phyloP scores from a whole-genome alignment of 306 rosid genomes.

The Senna siamea region DNA sequence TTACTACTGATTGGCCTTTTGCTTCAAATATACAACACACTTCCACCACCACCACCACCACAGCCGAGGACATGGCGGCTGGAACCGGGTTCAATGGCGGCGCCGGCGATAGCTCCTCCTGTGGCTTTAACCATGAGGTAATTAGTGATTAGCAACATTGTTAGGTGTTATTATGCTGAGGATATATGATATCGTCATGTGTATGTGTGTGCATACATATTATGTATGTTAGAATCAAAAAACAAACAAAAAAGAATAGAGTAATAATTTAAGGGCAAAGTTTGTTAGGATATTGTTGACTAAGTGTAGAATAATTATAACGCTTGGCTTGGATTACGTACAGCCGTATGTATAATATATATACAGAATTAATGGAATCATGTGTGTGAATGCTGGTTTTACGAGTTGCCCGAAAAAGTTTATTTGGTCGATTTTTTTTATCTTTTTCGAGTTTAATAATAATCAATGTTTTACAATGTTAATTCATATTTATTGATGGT shows the following conservation, averaged over 20 bases:
- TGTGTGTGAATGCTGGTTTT: too few relatives aligned
- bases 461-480: too few relatives aligned
- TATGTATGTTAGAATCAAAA: conserved; percentile 40
- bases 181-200: too few relatives aligned
- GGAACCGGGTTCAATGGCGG: conserved; percentile 14
- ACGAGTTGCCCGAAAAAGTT: too few relatives aligned
- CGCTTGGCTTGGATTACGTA: conserved; percentile 66
- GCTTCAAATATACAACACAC: not conserved
- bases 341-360: conserved; percentile 23
- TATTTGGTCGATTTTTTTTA: too few relatives aligned
- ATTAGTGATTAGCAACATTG: conserved; percentile 31
- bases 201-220: not conserved
- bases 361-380: too few relatives aligned
- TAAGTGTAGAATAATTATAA: conserved; percentile 63
- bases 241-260: conserved; percentile 24
- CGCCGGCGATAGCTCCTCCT: too few relatives aligned
- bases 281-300: conserved; percentile 85
- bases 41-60: not conserved
- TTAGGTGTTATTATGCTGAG: too few relatives aligned
- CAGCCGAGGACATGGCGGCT: too few relatives aligned
- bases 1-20: not conserved
- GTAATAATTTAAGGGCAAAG: not conserved
- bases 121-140: conserved; percentile 50
- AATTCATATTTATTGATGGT: too few relatives aligned
- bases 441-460: too few relatives aligned